Percentiles rank a stretch among this genome's conserved stretches.
Conservation (phyloP, 305 asterid species). For the Fraxinus dipetala region DNA sequence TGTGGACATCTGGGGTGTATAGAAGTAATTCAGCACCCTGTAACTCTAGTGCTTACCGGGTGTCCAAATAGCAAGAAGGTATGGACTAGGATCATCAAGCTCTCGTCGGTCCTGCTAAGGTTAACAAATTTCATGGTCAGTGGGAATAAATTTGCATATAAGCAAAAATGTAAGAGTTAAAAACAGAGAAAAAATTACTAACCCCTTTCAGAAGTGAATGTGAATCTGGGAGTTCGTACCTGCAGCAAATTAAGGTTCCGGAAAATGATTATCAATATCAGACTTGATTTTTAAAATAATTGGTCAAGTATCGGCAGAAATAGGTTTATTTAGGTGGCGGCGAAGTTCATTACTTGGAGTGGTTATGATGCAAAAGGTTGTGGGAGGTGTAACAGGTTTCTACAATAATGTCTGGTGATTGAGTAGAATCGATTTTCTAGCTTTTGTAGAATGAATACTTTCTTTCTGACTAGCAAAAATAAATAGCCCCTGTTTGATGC, state of each 20-base stretch:
- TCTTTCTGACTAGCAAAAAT: background rate
- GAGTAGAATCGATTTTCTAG: background rate
- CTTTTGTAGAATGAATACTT: background rate
- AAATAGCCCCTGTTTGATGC: background rate
- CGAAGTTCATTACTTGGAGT: background rate
- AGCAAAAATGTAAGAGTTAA: conserved; percentile 18
- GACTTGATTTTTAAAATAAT: background rate
- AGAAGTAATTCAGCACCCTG: background rate
- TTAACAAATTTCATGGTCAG: conserved; percentile 28
- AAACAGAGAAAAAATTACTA: conserved; percentile 31
- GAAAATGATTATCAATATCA: conserved; percentile 9
- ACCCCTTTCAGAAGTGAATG: conserved; percentile 77
- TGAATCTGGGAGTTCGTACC: conserved; percentile 85
- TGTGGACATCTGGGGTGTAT: background rate
- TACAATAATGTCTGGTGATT: background rate
- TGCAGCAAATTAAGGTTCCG: conserved; percentile 38
- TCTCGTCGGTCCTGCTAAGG: conserved; percentile 81
- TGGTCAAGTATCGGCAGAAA: background rate
- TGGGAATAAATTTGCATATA: conserved; percentile 21
- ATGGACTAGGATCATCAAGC: conserved; percentile 93
- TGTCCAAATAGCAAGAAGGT: conserved; percentile 94
- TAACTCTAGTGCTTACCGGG: conserved; percentile 58
- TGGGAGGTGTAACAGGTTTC: background rate
- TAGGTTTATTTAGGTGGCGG: background rate
- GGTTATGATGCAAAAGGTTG: background rate